Evolutionary conservation across 257 asterid species (phyloP).

Genomic region (Solanum pinnatisectum): DNA sequence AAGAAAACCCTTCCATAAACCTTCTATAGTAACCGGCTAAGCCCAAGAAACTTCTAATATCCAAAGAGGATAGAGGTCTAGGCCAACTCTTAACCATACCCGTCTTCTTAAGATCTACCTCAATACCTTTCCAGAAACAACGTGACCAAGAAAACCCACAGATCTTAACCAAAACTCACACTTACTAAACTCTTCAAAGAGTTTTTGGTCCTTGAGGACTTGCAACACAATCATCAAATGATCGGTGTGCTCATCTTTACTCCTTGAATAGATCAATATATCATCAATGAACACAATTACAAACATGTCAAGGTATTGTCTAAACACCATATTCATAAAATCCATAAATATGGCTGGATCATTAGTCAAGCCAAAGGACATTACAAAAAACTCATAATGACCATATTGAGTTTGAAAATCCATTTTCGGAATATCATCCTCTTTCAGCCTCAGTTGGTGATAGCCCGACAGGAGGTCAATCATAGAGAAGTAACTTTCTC

Average conservation of each 20-base stretch:
- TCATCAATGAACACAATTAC: too few species aligned
- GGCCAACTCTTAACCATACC: not conserved
- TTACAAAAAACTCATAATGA: not conserved
- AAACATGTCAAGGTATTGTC: not conserved
- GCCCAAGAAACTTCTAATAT: not conserved
- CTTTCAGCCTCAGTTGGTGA: not conserved
- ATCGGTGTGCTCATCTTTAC: not conserved
- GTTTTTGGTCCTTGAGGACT: not conserved
- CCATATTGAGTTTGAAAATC: too few species aligned
- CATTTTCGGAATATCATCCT: not conserved
- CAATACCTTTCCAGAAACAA: not conserved
- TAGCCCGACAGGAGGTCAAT: not conserved
- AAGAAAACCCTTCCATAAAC: too few species aligned
- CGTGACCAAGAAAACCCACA: not conserved
- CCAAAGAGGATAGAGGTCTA: not conserved
- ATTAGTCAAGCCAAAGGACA: not conserved
- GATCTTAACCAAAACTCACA: too few species aligned
- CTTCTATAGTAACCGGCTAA: not conserved
- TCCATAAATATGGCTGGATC: not conserved
- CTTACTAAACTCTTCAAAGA: not conserved
- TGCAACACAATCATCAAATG: too few species aligned
- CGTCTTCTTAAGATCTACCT: too few species aligned
- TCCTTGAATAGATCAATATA: not conserved
- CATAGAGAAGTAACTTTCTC: not conserved
- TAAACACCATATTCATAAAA: not conserved